Evolutionary conservation across 495 filamentous ascomycete species (phyloP), one percentile per base, ranked within the genome.

Genomic region (Pyrenula massariospora): DNA sequence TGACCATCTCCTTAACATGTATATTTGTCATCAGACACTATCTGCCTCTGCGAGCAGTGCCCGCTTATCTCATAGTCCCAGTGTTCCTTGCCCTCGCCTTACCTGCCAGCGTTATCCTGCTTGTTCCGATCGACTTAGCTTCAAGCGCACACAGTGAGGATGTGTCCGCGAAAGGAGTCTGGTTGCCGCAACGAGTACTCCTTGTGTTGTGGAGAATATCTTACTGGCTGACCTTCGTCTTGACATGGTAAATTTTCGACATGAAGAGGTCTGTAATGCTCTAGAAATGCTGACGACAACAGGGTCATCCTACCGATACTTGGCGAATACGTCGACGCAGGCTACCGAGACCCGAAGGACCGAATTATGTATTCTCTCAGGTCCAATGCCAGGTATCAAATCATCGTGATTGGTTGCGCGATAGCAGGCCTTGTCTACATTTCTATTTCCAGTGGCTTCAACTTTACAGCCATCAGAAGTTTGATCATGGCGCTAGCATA

Each of bases 61-160:
- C 93, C 0, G 87, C 87, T 57, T 96, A 91, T 68, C 77, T 96
- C n/a, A 77, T 89, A 54, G 80, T 95, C 0, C 91, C 93, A 42
- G 84, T 96, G 55, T 97, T 98, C 68, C 86, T 98, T 61, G 88
- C 91, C 25, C 77, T 98, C 66, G 88, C 89, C 53, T 84, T 98
- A 21, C 94, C 93, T 12, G 88, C 89, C 54, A 92, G 87, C 68
- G 91, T 96, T 61, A 84, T 96, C n/a, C 76, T 98, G 20, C 78
- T 98, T 21, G 91, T 98, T 0, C 93, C 93, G 2, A 96, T 98
- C 62, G 93, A 98, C 72, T 81, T 98, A 59, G 89, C 93, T 2
- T 95, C 91, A 1, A 91, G 80, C 64, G 31, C 8, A 42, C 31
- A 42, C 15, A 42, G 31, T 42, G 31, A 42, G 15, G 31, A 42